Evolutionary conservation across 1,284 basidiomycete genomes (phyloP), one percentile per base, ranked within the genome.

Genomic region (Meira miltonrushii): DNA sequence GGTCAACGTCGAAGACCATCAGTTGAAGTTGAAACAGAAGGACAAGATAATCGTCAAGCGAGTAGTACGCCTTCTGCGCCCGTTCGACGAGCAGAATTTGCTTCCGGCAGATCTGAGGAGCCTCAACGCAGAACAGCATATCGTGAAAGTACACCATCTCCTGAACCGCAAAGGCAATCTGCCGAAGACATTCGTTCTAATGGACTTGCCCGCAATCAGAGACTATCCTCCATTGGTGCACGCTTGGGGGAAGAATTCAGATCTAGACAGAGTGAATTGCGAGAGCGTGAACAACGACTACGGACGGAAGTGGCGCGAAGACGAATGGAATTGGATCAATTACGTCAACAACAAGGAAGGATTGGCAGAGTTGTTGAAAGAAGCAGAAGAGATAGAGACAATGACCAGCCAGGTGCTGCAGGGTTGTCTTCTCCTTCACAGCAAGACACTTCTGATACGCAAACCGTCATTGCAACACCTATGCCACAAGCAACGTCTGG

Each of bases 361-460:
- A 53, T 53, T 53, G 50, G 50, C 11, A 39, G 50, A 17, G 50
- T 53, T 8, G 38, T 53, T 15, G 46, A 48, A 21, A n/a, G n/a
- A 17, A 25, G n/a, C 12, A n/a, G 46, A 48, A 37, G 50, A 19
- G 17, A 41, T 13, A 39, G 50, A 13, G 37, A 17, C 15, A n/a
- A 2, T 15, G 50, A 17, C 4, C 23, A 19, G 25, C n/a, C 21
- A 53, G 23, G 48, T 15, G 48, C 12, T 11, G 38, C 28, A 52
- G 23, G 21, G n/a, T n/a, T n/a, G n/a, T n/a, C n/a, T n/a, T n/a
- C n/a, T n/a, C n/a, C 28, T 8, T 33, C 28, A 8, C 8, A 3
- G 28, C 28, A 33, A 33, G 28, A 33, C 8, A 8, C 28, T 33
- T 4, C 28, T 33, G 28, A 33, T 33, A 8, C 8, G 8, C 28